Evolutionary conservation across 177 flowering plant genomes (phyloP).

Genomic region (Vitis hybrid): DNA sequence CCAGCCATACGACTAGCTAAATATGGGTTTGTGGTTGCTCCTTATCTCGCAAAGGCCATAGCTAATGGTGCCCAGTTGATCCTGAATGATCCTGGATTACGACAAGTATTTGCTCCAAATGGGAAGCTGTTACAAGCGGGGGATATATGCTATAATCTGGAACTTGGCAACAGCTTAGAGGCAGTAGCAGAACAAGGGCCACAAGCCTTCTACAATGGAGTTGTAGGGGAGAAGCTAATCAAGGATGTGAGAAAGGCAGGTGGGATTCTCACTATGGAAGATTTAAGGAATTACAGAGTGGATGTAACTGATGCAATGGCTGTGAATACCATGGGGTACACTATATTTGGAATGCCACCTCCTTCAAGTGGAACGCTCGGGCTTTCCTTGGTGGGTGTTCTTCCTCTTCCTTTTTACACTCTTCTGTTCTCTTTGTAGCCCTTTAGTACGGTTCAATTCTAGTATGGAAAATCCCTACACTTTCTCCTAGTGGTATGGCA

Average conservation of each 20-base stretch:
- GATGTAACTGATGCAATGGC: constrained; percentile 52
- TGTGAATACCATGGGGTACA: constrained; percentile 59
- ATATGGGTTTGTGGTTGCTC: constrained; percentile 62
- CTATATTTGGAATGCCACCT: constrained; percentile 80
- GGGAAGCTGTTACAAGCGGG: constrained; percentile 64
- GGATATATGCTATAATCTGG: constrained; percentile 64
- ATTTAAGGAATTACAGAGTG: constrained; percentile 64
- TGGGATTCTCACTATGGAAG: constrained; percentile 86
- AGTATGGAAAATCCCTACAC: too few relatives aligned
- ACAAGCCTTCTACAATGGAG: constrained; percentile 69
- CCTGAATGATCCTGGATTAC: constrained; percentile 62
- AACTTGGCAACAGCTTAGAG: constrained; percentile 61
- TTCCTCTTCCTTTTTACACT: neutral
- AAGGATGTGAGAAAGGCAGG: constrained; percentile 68
- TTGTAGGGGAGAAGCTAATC: constrained; percentile 60
- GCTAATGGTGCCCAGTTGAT: constrained; percentile 15
- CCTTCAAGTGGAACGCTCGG: constrained; percentile 95
- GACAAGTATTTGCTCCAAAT: constrained; percentile 58
- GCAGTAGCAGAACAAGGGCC: constrained; percentile 68
- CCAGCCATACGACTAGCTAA: constrained; percentile 78
- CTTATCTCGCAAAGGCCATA: constrained; percentile 46
- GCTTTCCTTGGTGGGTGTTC: constrained; percentile 55
- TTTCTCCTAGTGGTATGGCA: neutral
- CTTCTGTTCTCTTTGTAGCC: neutral
- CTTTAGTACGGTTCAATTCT: too few relatives aligned